These are phyloP conservation scores for Pyronema domesticum DNA, from an alignment of 495 filamentous ascomycete species.

Conservation along the genomic window DNA sequence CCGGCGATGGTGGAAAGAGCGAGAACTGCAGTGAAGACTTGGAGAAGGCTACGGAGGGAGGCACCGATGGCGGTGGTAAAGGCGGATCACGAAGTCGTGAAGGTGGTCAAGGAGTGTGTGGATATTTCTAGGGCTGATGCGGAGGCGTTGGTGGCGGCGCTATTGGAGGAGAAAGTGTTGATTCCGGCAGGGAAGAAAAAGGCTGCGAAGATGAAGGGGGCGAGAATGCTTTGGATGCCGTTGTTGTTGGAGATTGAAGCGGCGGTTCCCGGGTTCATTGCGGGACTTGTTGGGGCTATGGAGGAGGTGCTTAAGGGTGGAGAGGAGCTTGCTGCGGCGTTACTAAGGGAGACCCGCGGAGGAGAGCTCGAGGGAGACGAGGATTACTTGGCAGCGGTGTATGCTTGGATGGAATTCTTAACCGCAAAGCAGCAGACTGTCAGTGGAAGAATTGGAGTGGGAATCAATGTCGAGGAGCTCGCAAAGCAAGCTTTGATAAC, in stretches of 20 bases:
- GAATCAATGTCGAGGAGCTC: constrained; percentile 12
- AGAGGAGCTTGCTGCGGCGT: not conserved
- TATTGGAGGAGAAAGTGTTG: constrained; percentile 23
- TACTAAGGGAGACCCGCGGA: not conserved
- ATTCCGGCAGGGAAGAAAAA: constrained; percentile 21
- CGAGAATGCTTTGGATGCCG: constrained; percentile 19
- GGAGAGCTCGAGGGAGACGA: not conserved
- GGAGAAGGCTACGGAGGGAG: constrained; percentile 3
- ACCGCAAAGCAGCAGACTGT: constrained; percentile 7
- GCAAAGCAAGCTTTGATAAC: constrained; percentile 13
- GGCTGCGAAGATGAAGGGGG: constrained; percentile 15
- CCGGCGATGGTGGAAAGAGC: not conserved
- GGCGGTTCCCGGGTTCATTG: constrained; percentile 9
- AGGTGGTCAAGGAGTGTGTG: constrained; percentile 20
- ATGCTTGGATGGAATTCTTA: constrained; percentile 14
- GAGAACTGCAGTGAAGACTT: not conserved
- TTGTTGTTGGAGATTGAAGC: constrained; percentile 14
- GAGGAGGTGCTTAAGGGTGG: constrained; percentile 13
- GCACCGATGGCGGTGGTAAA: constrained; percentile 9
- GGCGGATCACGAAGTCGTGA: constrained; percentile 7
- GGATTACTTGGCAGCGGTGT: constrained; percentile 16
- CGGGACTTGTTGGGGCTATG: constrained; percentile 15
- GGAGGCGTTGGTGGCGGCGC: constrained; percentile 13
- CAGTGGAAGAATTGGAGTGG: not conserved
- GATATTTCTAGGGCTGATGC: constrained; percentile 12